phyloP scores from a whole-genome alignment of 2,329 filamentous ascomycete genomes.

The Thelonectria discophora region DNA sequence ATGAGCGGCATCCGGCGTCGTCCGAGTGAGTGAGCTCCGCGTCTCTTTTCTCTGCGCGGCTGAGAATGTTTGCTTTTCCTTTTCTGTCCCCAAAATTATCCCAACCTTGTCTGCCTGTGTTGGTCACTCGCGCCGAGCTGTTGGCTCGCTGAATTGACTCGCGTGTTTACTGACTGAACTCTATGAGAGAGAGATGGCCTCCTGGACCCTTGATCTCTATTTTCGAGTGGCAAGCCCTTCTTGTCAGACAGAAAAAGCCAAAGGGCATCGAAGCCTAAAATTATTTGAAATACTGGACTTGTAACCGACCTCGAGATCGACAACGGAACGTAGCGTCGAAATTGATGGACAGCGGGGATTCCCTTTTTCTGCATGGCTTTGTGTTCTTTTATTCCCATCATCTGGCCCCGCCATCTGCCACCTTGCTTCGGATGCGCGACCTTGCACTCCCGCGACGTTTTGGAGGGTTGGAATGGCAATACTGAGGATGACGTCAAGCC shows the following conservation, averaged over 20 bases:
- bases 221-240: too few species aligned
- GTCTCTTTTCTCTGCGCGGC: too few species aligned
- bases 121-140: background rate
- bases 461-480: background rate
- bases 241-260: too few species aligned
- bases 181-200: too few species aligned
- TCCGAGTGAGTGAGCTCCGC: background rate
- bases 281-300: too few species aligned
- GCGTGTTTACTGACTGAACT: too few species aligned
- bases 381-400: background rate
- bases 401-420: too few species aligned
- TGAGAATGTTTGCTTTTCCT: too few species aligned
- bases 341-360: background rate
- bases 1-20: conserved; percentile 9
- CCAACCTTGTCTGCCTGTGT: background rate
- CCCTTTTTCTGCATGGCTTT: background rate
- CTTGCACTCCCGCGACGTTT: background rate
- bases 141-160: background rate
- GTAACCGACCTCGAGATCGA: background rate
- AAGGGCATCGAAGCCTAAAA: too few species aligned
- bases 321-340: background rate
- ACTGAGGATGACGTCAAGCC: background rate
- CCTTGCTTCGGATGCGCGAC: background rate
- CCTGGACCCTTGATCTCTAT: too few species aligned
- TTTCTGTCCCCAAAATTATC: too few species aligned